Evolutionary conservation across 805 yeast species (phyloP).

Genomic region (Candida krabiensis): DNA sequence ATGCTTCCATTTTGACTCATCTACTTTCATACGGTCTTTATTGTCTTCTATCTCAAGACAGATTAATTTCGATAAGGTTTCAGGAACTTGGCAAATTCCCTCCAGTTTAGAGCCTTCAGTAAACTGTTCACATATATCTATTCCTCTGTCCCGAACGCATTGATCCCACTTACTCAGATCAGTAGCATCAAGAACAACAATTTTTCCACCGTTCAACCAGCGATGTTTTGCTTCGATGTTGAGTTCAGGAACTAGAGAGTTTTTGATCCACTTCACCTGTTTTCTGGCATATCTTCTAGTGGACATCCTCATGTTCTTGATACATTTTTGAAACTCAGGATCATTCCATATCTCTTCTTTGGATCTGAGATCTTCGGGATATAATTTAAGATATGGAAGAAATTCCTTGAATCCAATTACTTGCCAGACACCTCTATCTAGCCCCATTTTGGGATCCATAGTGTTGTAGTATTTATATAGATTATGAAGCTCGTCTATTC

Average conservation of each 20-base stretch:
- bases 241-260: slow-evolving; percentile 62
- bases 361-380: slow-evolving; percentile 26
- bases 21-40: slow-evolving; percentile 11
- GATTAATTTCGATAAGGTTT: slow-evolving; percentile 11
- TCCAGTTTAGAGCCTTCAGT: slow-evolving; percentile 10
- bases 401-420: slow-evolving; percentile 93
- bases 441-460: slow-evolving; percentile 41
- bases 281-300: slow-evolving; percentile 85
- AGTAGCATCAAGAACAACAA: slow-evolving; percentile 76
- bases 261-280: slow-evolving; percentile 90
- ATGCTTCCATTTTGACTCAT: slow-evolving; percentile 57
- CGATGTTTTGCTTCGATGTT: slow-evolving; percentile 43
- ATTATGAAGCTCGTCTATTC: slow-evolving; percentile 63
- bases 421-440: slow-evolving; percentile 85
- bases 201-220: slow-evolving; percentile 58
- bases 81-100: slow-evolving; percentile 18
- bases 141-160: slow-evolving; percentile 57
- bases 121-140: slow-evolving; percentile 41
- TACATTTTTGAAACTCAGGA: slow-evolving; percentile 41
- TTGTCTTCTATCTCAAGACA: slow-evolving; percentile 6
- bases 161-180: slow-evolving; percentile 62
- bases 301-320: slow-evolving; percentile 75
- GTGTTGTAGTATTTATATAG: slow-evolving; percentile 47
- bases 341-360: slow-evolving; percentile 10
- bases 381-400: slow-evolving; percentile 47